Evolutionary conservation across 768 basidiomycete species (phyloP).

Genomic region (Suillus paluster): DNA sequence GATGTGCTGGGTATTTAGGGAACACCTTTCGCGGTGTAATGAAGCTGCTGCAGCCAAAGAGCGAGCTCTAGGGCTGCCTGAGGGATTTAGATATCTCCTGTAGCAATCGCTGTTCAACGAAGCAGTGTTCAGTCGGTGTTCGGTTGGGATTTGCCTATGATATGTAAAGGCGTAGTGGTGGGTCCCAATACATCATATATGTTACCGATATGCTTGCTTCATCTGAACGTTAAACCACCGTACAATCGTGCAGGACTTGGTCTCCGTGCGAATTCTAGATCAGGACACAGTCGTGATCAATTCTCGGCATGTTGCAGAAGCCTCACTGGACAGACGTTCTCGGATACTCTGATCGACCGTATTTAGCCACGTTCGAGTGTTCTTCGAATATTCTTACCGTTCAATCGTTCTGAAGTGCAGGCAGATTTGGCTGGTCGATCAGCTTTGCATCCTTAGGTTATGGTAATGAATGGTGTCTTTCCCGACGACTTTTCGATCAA

Average conservation of each 20-base stretch:
- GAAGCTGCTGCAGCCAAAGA: no score
- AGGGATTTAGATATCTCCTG: no score
- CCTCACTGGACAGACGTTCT: slow-evolving; percentile 10
- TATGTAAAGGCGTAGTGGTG: no score
- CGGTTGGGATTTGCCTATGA: no score
- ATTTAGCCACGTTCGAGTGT: background rate
- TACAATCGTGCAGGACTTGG: no score
- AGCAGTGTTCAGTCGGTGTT: no score
- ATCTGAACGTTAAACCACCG: no score
- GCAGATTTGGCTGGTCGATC: slow-evolving; percentile 9
- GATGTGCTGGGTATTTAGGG: slow-evolving; percentile 53
- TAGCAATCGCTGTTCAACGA: no score
- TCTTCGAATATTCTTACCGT: background rate
- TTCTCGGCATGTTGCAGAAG: slow-evolving; percentile 4
- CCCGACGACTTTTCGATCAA: slow-evolving; percentile 41
- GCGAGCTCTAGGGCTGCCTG: no score
- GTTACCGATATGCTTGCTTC: no score
- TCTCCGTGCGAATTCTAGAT: slow-evolving; percentile 5
- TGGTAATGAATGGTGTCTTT: slow-evolving; percentile 25
- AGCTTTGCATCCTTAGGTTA: background rate
- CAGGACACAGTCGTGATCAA: slow-evolving; percentile 6
- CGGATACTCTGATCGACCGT: slow-evolving; percentile 11
- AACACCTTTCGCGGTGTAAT: no score
- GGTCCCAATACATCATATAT: no score
- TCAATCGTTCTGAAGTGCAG: background rate